These are phyloP conservation scores for Geotrichum bryndzae DNA, from an alignment of 1,139 yeast species.

Conservation along the genomic window DNA sequence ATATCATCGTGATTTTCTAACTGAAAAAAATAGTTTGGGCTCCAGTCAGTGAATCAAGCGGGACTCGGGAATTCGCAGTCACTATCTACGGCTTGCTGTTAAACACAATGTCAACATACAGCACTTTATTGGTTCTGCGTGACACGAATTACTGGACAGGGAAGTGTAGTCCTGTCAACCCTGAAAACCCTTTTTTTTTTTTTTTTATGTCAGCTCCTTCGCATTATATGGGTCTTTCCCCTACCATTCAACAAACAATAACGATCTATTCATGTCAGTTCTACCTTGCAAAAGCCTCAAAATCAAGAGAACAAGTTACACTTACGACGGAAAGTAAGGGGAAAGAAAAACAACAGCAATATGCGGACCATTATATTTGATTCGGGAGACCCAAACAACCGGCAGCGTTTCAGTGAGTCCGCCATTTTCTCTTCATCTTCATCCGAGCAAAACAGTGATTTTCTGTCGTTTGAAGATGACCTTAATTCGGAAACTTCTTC, in stretches of 20 bases:
- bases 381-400: slow-evolving; percentile 13
- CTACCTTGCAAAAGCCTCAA: neutral
- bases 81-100: neutral
- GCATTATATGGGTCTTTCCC: neutral
- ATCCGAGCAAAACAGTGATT: slow-evolving; percentile 7
- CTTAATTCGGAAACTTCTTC: slow-evolving; percentile 3
- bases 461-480: slow-evolving; percentile 14
- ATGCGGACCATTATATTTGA: slow-evolving; percentile 12
- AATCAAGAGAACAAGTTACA: neutral
- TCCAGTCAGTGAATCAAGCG: neutral
- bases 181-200: neutral
- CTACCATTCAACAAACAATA: neutral
- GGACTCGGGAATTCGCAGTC: neutral
- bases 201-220: neutral
- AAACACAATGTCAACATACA: neutral
- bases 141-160: neutral
- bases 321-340: neutral
- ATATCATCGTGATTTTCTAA: too few relatives aligned
- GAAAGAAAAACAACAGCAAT: neutral
- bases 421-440: slow-evolving; percentile 9
- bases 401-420: slow-evolving; percentile 6
- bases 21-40: neutral
- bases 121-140: neutral
- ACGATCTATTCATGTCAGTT: neutral
- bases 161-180: neutral